phyloP scores from a whole-genome alignment of 2,329 filamentous ascomycete species.

The Aureobasidium sp. region DNA sequence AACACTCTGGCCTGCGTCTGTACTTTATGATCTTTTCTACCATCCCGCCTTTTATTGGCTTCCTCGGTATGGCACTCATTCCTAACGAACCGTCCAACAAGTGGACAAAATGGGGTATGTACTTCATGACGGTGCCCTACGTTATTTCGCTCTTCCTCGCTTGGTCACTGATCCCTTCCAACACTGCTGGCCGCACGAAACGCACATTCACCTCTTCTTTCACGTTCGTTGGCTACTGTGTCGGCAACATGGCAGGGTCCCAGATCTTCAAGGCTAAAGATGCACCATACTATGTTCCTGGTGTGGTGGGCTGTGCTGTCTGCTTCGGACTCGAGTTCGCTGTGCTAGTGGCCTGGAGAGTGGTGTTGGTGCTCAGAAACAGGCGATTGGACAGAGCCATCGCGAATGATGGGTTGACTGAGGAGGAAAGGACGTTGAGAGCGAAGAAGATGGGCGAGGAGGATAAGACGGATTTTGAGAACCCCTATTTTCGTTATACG shows the following conservation, averaged over 20 bases:
- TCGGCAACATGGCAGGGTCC: conserved; percentile 43
- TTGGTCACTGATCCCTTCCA: conserved; percentile 37
- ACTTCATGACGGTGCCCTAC: conserved; percentile 30
- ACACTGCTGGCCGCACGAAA: conserved; percentile 43
- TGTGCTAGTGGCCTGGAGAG: conserved; percentile 35
- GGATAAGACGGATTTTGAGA: conserved; percentile 59
- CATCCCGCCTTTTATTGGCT: conserved; percentile 30
- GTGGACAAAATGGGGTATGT: conserved; percentile 34
- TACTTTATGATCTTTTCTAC: conserved; percentile 29
- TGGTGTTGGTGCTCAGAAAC: conserved; percentile 38
- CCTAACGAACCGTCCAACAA: conserved; percentile 27
- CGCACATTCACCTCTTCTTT: conserved; percentile 41
- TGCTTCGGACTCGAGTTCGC: conserved; percentile 29
- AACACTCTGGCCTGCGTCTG: conserved; percentile 28
- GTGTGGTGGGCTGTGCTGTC: conserved; percentile 35
- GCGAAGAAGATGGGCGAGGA: conserved; percentile 63
- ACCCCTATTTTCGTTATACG: conserved; percentile 26
- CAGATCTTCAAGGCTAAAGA: conserved; percentile 42
- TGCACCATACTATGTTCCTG: conserved; percentile 40
- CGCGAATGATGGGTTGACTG: conserved; percentile 27
- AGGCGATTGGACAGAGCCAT: conserved; percentile 23
- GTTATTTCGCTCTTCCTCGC: conserved; percentile 30
- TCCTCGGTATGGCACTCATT: conserved; percentile 31
- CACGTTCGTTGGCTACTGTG: conserved; percentile 42
- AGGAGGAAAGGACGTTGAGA: conserved; percentile 56